Percentiles rank a stretch among this genome's conserved stretches.
Conservation (phyloP, 139 green algal species). For the Tetraselmis striata region DNA sequence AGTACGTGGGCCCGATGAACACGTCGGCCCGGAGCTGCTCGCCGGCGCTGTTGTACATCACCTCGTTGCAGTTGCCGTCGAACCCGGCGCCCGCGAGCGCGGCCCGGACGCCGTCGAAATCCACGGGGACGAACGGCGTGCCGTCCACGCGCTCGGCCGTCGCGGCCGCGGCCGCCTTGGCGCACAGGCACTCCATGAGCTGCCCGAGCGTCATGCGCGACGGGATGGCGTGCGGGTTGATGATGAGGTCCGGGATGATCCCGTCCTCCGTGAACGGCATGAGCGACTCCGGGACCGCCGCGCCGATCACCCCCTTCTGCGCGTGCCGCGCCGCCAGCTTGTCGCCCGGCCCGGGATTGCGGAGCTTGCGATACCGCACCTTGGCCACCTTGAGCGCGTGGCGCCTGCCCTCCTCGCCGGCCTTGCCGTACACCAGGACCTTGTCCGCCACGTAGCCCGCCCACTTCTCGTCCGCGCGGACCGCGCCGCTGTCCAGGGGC, state of each 20-base stretch:
- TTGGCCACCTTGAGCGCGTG: no score
- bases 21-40: slow-evolving; percentile 55
- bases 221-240: slow-evolving; percentile 32
- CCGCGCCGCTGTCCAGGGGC: no score
- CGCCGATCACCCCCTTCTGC: slow-evolving; percentile 25
- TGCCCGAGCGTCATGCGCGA: slow-evolving; percentile 22
- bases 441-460: slow-evolving; percentile 25
- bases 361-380: slow-evolving; percentile 37
- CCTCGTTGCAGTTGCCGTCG: slow-evolving; percentile 40
- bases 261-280: slow-evolving; percentile 18
- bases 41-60: slow-evolving; percentile 55
- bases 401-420: slow-evolving; percentile 24
- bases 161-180: slow-evolving; percentile 7
- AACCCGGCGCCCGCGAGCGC: slow-evolving; percentile 41
- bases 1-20: slow-evolving; percentile 98
- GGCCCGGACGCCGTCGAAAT: no score
- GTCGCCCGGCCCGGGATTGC: slow-evolving; percentile 36
- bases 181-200: slow-evolving; percentile 21
- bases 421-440: slow-evolving; percentile 40
- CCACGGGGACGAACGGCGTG: no score
- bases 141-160: slow-evolving; percentile 43
- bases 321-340: slow-evolving; percentile 7
- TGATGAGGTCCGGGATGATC: slow-evolving; percentile 23
- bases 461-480: slow-evolving; percentile 25
- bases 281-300: slow-evolving; percentile 2